These are phyloP conservation scores for Talaromyces ruber DNA, from an alignment of 495 filamentous ascomycete genomes.

Conservation along the genomic window DNA sequence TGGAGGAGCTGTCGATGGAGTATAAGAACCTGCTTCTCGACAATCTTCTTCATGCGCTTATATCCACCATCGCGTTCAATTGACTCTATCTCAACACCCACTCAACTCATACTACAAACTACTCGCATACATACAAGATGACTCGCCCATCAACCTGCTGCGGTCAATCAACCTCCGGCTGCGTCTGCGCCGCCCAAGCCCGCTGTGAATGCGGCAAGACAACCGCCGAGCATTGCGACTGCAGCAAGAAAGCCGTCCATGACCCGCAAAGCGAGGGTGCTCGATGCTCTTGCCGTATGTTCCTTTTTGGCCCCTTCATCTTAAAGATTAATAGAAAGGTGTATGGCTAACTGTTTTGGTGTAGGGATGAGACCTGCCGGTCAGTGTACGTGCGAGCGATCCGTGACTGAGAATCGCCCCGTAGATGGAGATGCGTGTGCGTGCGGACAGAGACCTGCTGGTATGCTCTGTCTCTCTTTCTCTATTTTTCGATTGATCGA, in stretches of 20 bases:
- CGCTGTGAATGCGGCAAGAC: conserved; percentile 85
- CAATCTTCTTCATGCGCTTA: too few species aligned
- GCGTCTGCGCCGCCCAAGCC: conserved; percentile 55
- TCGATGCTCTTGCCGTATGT: conserved; percentile 74
- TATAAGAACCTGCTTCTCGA: too few species aligned
- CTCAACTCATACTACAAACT: neutral
- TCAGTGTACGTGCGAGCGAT: conserved; percentile 73
- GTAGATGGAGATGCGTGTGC: conserved; percentile 54
- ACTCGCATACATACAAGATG: conserved; percentile 27
- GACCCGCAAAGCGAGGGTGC: conserved; percentile 53
- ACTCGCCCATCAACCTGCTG: conserved; percentile 57
- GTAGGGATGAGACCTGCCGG: conserved; percentile 63
- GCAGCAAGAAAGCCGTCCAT: conserved; percentile 68
- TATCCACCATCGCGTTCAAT: neutral
- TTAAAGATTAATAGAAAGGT: neutral
- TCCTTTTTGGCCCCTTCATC: conserved; percentile 16
- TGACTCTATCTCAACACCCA: neutral
- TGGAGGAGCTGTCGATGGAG: neutral
- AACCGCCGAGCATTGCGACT: conserved; percentile 76
- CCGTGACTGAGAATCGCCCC: conserved; percentile 59
- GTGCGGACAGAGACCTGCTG: conserved; percentile 65
- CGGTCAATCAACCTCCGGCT: conserved; percentile 44
- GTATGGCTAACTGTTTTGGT: conserved; percentile 7
- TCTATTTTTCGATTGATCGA: neutral
- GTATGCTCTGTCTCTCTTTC: conserved; percentile 24